A percentile compares a stretch with the other conserved stretches of the same genome.
These are phyloP conservation scores for Fusarium devonianum DNA, from an alignment of 2,329 filamentous ascomycete species.

Conservation along the genomic window DNA sequence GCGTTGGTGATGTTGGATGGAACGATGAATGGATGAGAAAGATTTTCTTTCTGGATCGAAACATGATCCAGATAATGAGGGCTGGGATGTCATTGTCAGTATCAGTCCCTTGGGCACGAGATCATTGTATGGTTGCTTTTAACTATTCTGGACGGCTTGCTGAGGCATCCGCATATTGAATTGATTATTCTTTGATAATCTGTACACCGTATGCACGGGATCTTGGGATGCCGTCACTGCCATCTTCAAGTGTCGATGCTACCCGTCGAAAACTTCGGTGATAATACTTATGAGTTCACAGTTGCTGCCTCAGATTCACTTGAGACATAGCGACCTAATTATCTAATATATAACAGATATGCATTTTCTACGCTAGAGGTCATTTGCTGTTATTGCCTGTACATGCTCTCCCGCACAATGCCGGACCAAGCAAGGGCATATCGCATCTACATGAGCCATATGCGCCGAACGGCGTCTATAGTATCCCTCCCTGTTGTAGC, in stretches of 20 bases:
- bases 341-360: too few species aligned
- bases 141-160: conserved; percentile 6
- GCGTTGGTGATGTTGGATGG: not conserved
- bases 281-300: too few species aligned
- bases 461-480: conserved; percentile 3
- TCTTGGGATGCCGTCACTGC: too few species aligned
- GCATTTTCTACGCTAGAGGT: conserved; percentile 13
- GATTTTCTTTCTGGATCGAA: conserved; percentile 9
- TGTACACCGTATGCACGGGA: too few species aligned
- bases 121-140: conserved; percentile 19
- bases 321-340: too few species aligned
- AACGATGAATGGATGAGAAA: conserved; percentile 10
- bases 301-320: too few species aligned
- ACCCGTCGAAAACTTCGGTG: too few species aligned
- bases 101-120: conserved; percentile 3
- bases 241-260: too few species aligned
- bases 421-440: conserved; percentile 2
- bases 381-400: conserved; percentile 5
- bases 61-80: conserved; percentile 2
- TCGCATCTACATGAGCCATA: conserved; percentile 5
- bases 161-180: conserved; percentile 16
- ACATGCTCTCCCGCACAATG: conserved; percentile 7
- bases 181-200: too few species aligned
- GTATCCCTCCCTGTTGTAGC: conserved; percentile 1
- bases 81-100: conserved; percentile 11